phyloP scores from a whole-genome alignment of 208 protist species.

The Leishmania tropica region DNA sequence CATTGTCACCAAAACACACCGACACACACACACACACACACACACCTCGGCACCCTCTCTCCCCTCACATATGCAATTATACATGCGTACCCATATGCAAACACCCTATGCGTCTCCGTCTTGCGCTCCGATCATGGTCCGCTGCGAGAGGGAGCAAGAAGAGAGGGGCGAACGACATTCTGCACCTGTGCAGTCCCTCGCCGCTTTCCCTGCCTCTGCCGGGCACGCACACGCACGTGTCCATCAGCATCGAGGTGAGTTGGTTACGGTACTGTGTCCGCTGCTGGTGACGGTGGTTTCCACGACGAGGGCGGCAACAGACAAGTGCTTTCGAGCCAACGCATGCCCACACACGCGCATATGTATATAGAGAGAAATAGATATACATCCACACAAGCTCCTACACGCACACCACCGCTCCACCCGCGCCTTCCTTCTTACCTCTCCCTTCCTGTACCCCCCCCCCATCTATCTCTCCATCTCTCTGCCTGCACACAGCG shows the following conservation, averaged over 20 bases:
- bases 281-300: neutral
- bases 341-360: neutral
- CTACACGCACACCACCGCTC: neutral
- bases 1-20: neutral
- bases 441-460: neutral
- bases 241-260: neutral
- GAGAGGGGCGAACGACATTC: neutral
- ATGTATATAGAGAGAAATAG: neutral
- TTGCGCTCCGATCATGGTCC: neutral
- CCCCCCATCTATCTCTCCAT: neutral
- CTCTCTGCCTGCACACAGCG: neutral
- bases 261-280: neutral
- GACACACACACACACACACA: neutral
- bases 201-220: neutral
- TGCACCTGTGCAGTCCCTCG: neutral
- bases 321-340: neutral
- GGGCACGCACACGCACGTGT: neutral
- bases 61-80: neutral
- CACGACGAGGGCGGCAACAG: neutral
- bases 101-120: neutral
- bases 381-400: neutral
- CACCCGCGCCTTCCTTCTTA: neutral
- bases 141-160: too few relatives aligned
- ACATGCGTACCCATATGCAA: neutral
- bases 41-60: neutral